Percentiles rank a stretch among this genome's conserved stretches.
Evolutionary conservation across 2,329 filamentous ascomycete genomes (phyloP).

Genomic region (Microsporum canis): DNA sequence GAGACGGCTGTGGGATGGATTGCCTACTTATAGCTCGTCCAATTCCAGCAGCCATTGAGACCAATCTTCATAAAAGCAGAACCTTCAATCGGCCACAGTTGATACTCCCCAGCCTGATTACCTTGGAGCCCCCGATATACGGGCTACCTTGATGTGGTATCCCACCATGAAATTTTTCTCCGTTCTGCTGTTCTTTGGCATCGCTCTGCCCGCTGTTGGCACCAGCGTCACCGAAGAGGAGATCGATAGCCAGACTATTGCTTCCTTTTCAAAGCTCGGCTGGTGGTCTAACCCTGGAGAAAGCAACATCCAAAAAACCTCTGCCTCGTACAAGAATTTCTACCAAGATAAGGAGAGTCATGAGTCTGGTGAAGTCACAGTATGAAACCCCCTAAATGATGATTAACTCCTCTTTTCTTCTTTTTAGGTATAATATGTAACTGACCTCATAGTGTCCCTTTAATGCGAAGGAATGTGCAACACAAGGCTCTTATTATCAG

Average conservation of each 20-base stretch:
- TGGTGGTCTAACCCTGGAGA: neutral
- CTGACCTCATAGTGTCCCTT: no score
- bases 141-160: neutral
- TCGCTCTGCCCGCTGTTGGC: neutral
- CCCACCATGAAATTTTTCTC: neutral
- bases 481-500: no score
- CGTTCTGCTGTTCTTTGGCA: neutral
- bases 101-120: neutral
- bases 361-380: no score
- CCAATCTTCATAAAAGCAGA: neutral
- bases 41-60: neutral
- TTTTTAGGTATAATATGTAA: no score
- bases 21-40: neutral
- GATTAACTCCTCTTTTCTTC: no score
- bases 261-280: neutral
- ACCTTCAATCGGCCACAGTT: neutral
- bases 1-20: neutral
- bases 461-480: no score
- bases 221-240: neutral
- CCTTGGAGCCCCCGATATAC: neutral
- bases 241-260: neutral
- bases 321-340: neutral
- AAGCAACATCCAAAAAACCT: neutral
- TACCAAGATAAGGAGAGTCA: neutral
- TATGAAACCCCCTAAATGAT: no score